These are phyloP conservation scores for Cyclotella baltica DNA, from an alignment of 108 stramenopile genomes.

Conservation along the genomic window DNA sequence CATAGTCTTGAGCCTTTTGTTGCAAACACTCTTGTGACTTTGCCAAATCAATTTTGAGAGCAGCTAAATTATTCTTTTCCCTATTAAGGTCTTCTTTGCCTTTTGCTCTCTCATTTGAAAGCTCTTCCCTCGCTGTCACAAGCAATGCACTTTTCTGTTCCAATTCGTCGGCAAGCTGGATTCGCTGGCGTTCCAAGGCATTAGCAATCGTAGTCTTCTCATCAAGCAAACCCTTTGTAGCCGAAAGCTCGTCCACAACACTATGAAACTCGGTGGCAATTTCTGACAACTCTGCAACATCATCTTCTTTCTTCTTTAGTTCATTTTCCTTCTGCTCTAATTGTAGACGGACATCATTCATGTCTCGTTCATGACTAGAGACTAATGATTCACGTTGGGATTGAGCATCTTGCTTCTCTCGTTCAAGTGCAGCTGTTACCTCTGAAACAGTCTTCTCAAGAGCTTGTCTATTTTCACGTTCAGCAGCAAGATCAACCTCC, in stretches of 20 bases:
- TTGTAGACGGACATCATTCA: conserved; percentile 13
- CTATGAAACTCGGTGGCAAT: conserved; percentile 27
- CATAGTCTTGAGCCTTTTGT: conserved; percentile 9
- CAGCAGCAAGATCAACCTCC: conserved; percentile 50
- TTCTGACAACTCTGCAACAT: conserved; percentile 25
- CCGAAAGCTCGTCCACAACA: conserved; percentile 29
- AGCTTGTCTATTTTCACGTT: conserved; percentile 43
- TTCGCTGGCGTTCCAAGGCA: conserved; percentile 13
- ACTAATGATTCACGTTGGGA: conserved; percentile 11
- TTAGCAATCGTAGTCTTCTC: conserved; percentile 5
- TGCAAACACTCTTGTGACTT: background rate
- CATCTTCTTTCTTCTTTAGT: conserved; percentile 17
- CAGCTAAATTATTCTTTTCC: conserved; percentile 18
- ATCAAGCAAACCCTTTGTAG: background rate
- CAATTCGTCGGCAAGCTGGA: background rate
- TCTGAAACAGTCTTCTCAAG: conserved; percentile 41
- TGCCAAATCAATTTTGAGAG: conserved; percentile 22
- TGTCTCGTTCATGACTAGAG: conserved; percentile 18
- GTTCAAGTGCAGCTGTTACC: conserved; percentile 24
- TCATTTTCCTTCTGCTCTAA: conserved; percentile 14
- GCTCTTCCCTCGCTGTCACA: conserved; percentile 5
- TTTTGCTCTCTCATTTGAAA: conserved; percentile 7
- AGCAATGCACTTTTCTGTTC: conserved; percentile 14
- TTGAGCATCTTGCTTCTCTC: conserved; percentile 15
- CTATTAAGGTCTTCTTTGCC: too few relatives aligned